Evolutionary conservation across 805 yeast species (phyloP).

Genomic region (Spathaspora gorwiae): DNA sequence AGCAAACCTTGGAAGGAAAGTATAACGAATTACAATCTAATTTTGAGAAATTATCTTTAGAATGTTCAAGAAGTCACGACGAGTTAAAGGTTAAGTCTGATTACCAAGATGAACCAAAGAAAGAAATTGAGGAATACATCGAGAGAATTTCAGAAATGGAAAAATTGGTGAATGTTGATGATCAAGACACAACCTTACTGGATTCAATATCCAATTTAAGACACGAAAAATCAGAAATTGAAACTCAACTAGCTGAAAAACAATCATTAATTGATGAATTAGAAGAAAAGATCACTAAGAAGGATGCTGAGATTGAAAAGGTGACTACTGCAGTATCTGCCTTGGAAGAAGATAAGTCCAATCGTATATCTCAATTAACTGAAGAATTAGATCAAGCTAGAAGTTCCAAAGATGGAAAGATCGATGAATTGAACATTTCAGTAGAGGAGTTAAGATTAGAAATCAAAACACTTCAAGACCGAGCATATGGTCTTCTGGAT

Average conservation of each 20-base stretch:
- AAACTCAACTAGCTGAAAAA: neutral
- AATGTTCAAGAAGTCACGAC: neutral
- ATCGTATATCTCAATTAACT: neutral
- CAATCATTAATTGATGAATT: slow-evolving; percentile 3
- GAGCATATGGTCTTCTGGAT: neutral
- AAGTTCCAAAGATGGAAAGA: neutral
- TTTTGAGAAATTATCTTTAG: neutral
- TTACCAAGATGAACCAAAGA: neutral
- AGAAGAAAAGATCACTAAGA: neutral
- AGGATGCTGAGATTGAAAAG: neutral
- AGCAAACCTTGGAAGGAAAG: neutral
- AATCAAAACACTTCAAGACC: neutral
- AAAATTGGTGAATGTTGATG: neutral
- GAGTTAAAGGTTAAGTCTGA: neutral
- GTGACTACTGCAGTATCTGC: neutral
- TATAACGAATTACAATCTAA: neutral
- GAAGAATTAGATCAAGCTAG: neutral
- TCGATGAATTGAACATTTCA: neutral
- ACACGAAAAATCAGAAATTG: neutral
- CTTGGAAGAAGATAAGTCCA: slow-evolving; percentile 3
- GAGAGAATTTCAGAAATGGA: neutral
- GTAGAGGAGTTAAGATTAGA: neutral
- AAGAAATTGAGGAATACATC: neutral
- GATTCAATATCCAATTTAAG: neutral
- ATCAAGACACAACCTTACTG: neutral